These are phyloP conservation scores for Phytophthora agathidicida DNA, from an alignment of 352 stramenopile genomes.

Conservation along the genomic window DNA sequence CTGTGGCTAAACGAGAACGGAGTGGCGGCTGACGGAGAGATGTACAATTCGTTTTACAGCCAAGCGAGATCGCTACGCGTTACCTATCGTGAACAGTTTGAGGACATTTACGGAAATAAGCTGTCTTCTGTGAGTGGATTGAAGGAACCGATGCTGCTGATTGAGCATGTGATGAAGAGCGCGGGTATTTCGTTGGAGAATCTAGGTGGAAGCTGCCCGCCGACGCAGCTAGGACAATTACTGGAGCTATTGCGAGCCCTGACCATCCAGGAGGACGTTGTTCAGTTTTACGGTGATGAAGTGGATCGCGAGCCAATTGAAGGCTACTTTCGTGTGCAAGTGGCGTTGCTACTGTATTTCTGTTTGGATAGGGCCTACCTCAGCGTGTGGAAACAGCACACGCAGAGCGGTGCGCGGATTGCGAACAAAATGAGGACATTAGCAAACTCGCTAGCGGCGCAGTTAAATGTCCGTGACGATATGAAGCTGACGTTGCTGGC, in stretches of 20 bases:
- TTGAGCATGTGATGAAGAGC: constrained; percentile 82
- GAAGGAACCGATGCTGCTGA: constrained; percentile 64
- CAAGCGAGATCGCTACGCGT: constrained; percentile 55
- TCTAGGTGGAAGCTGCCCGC: constrained; percentile 50
- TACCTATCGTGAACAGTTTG: constrained; percentile 70
- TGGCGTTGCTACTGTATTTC: constrained; percentile 83
- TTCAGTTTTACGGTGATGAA: constrained; percentile 68
- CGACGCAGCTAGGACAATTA: constrained; percentile 55
- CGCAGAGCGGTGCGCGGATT: constrained; percentile 57
- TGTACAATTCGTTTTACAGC: constrained; percentile 76
- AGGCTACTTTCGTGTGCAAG: constrained; percentile 75
- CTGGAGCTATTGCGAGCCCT: constrained; percentile 56
- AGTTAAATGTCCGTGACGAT: constrained; percentile 78
- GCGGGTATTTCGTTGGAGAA: constrained; percentile 47
- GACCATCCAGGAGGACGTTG: constrained; percentile 59
- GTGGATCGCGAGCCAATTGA: constrained; percentile 73
- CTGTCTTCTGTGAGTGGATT: constrained; percentile 56
- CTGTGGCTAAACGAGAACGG: constrained; percentile 68
- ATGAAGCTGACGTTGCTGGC: constrained; percentile 84
- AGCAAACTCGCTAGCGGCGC: constrained; percentile 71
- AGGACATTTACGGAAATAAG: constrained; percentile 62
- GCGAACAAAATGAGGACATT: constrained; percentile 67
- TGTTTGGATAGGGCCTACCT: constrained; percentile 76
- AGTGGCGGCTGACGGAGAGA: constrained; percentile 46
- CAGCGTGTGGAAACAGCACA: constrained; percentile 50